Evolutionary conservation across 208 protist species (phyloP).

Genomic region (Vickermania spadyakhi): DNA sequence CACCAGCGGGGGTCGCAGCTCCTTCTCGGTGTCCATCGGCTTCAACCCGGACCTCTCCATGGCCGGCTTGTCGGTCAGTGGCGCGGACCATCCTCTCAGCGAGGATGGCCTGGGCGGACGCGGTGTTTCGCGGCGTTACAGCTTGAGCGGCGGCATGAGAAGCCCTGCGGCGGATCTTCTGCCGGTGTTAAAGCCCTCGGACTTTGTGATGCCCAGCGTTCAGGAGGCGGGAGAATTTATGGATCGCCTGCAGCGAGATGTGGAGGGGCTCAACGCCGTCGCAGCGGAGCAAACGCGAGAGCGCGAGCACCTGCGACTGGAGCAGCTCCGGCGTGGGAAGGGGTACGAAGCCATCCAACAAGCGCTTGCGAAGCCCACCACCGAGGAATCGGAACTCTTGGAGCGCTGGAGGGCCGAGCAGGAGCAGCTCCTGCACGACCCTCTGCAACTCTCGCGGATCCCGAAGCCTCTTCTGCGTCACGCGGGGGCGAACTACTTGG

Average conservation of each 20-base stretch:
- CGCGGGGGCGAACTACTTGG: conserved; percentile 55
- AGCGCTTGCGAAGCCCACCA: conserved; percentile 14
- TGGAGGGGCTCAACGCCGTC: conserved; percentile 75
- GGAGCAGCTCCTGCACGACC: conserved; percentile 22
- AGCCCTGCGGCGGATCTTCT: neutral
- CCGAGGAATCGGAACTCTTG: conserved; percentile 36
- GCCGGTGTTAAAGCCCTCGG: conserved; percentile 11
- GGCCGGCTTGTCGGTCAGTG: neutral
- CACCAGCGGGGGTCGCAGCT: neutral
- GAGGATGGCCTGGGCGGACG: neutral
- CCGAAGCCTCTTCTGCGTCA: conserved; percentile 37
- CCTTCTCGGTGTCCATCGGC: neutral
- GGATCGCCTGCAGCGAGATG: conserved; percentile 67
- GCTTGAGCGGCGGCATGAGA: neutral
- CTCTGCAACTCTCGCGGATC: conserved; percentile 22
- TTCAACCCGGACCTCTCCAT: neutral
- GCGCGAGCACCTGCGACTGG: conserved; percentile 16
- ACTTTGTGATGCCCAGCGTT: conserved; percentile 60
- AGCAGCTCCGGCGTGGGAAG: conserved; percentile 9
- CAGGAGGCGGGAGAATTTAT: conserved; percentile 53
- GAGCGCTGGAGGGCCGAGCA: conserved; percentile 38
- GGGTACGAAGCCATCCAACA: conserved; percentile 11
- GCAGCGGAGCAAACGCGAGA: conserved; percentile 56
- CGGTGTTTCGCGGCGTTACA: neutral
- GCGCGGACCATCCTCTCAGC: neutral